These are phyloP conservation scores for Solanum boliviense DNA, from an alignment of 257 asterid genomes.

Conservation along the genomic window DNA sequence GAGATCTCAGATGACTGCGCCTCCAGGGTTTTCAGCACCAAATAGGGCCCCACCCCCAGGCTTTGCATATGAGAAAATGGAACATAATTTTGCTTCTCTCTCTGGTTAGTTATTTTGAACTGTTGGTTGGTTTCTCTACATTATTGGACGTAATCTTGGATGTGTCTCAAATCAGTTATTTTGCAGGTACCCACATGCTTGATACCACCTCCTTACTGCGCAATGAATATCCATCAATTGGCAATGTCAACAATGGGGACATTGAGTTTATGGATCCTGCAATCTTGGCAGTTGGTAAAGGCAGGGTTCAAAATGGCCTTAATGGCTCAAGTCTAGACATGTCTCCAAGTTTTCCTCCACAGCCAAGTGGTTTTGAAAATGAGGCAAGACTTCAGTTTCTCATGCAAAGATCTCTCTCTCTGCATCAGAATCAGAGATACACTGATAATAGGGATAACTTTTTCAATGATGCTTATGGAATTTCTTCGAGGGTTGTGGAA, in stretches of 20 bases:
- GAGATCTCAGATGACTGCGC: slow-evolving; percentile 81
- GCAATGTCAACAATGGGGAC: slow-evolving; percentile 43
- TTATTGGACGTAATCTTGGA: neutral
- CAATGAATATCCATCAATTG: slow-evolving; percentile 46
- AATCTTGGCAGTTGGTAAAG: slow-evolving; percentile 93
- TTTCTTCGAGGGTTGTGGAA: slow-evolving; percentile 57
- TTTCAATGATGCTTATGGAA: slow-evolving; percentile 51
- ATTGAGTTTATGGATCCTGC: slow-evolving; percentile 96
- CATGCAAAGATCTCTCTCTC: slow-evolving; percentile 57
- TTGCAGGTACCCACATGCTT: slow-evolving; percentile 52
- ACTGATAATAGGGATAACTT: slow-evolving; percentile 30
- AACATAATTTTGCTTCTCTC: slow-evolving; percentile 31
- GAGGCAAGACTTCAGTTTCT: slow-evolving; percentile 60
- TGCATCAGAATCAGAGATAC: slow-evolving; percentile 61
- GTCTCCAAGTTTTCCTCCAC: slow-evolving; percentile 52
- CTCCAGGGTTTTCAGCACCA: slow-evolving; percentile 88
- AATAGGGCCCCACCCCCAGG: slow-evolving; percentile 91
- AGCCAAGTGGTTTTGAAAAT: slow-evolving; percentile 40
- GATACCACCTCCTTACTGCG: slow-evolving; percentile 42
- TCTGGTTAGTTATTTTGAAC: slow-evolving; percentile 36
- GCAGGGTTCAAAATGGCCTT: slow-evolving; percentile 53
- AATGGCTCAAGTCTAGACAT: slow-evolving; percentile 42
- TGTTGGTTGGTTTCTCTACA: neutral
- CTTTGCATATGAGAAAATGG: slow-evolving; percentile 65
- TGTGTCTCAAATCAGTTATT: neutral